Evolutionary conservation across 1,284 basidiomycete genomes (phyloP).

Genomic region (Athelia sp.): DNA sequence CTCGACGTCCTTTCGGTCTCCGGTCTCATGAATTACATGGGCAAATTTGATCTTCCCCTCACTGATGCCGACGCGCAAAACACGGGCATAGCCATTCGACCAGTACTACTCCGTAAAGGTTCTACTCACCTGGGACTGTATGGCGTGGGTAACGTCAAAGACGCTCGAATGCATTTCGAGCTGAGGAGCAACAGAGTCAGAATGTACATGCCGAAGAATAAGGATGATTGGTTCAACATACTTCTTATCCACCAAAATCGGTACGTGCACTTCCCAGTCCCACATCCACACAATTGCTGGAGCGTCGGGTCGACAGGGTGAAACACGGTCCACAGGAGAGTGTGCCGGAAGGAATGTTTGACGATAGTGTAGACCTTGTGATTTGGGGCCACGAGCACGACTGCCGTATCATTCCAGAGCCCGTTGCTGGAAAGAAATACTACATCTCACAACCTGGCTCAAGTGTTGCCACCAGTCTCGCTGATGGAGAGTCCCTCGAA

Average conservation of each 20-base stretch:
- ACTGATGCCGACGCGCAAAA: slow-evolving; percentile 62
- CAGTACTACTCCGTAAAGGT: slow-evolving; percentile 89
- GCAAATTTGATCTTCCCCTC: slow-evolving; percentile 74
- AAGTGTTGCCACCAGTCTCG: slow-evolving; percentile 89
- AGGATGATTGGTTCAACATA: slow-evolving; percentile 93
- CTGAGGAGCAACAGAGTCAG: slow-evolving; percentile 88
- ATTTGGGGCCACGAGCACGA: slow-evolving; percentile 99
- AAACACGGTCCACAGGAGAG: slow-evolving; percentile 90
- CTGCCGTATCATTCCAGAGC: slow-evolving; percentile 87
- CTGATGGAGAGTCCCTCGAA: slow-evolving; percentile 84
- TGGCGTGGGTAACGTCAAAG: slow-evolving; percentile 95
- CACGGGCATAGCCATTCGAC: slow-evolving; percentile 82
- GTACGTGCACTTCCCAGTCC: slow-evolving; percentile 45
- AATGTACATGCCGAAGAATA: slow-evolving; percentile 93
- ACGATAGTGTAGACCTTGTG: slow-evolving; percentile 90
- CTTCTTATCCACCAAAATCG: slow-evolving; percentile 94
- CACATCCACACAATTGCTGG: background rate
- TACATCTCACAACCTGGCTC: slow-evolving; percentile 94
- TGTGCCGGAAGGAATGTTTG: slow-evolving; percentile 96
- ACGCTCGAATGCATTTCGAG: slow-evolving; percentile 95
- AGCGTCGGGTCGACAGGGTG: slow-evolving; percentile 52
- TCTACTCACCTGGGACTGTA: slow-evolving; percentile 85
- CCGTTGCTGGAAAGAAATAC: slow-evolving; percentile 89
- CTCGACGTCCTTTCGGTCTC: slow-evolving; percentile 93
- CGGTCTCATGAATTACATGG: slow-evolving; percentile 97